Conservation (phyloP, 169 alveolate genomes). For the Perkinsus olseni region DNA sequence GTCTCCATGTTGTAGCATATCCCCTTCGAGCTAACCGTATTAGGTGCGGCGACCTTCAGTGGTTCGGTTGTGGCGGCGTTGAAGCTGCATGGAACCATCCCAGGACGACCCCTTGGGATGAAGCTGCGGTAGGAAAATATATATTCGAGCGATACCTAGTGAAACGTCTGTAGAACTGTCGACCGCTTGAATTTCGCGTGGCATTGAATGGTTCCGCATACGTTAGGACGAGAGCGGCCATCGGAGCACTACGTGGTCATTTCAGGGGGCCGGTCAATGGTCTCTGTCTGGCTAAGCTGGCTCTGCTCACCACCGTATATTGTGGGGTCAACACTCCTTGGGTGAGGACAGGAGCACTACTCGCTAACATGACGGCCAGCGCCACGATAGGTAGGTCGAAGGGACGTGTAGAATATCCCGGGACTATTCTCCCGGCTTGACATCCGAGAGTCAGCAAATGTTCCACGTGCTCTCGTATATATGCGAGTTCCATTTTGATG, state of each 20-base stretch:
- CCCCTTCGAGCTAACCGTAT: slow-evolving; percentile 57
- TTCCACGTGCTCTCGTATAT: too few relatives aligned
- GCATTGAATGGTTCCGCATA: too few relatives aligned
- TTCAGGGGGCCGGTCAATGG: neutral
- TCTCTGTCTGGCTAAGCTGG: neutral
- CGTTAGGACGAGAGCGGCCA: too few relatives aligned
- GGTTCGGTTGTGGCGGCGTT: slow-evolving; percentile 88
- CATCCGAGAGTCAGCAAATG: too few relatives aligned
- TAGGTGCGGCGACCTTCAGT: slow-evolving; percentile 82
- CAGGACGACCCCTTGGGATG: slow-evolving; percentile 47
- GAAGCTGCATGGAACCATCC: slow-evolving; percentile 66
- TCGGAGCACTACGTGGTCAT: neutral
- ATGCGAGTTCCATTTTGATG: too few relatives aligned
- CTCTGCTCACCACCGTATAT: neutral
- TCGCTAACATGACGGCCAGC: neutral
- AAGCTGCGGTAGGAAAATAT: slow-evolving; percentile 53
- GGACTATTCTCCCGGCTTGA: neutral
- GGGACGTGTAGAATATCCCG: neutral
- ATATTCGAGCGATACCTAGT: slow-evolving; percentile 4
- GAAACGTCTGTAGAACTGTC: neutral
- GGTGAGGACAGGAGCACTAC: neutral
- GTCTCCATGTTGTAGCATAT: slow-evolving; percentile 14
- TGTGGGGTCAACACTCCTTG: neutral
- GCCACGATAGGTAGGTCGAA: neutral
- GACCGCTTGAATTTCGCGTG: too few relatives aligned